Evolutionary conservation across 2,329 filamentous ascomycete genomes (phyloP).

Genomic region (Claviceps fusiformis): DNA sequence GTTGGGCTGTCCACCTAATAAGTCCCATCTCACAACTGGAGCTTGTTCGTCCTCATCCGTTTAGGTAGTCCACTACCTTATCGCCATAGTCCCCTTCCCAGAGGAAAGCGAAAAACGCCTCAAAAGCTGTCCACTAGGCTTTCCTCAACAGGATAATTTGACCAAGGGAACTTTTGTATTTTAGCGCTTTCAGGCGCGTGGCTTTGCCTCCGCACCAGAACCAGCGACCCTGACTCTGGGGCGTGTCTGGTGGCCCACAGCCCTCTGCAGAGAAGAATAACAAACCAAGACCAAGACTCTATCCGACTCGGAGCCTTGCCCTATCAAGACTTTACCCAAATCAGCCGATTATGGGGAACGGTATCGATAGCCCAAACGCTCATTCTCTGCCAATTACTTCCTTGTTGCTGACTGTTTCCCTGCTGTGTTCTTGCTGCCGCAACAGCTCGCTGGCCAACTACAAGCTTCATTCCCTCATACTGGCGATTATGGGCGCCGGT

Average conservation of each 20-base stretch:
- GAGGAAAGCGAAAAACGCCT: slow-evolving; percentile 5
- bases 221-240: background rate
- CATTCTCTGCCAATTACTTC: background rate
- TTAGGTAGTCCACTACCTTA: background rate
- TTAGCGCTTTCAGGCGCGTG: slow-evolving; percentile 19
- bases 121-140: slow-evolving; percentile 18
- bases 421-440: slow-evolving; percentile 8
- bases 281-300: background rate
- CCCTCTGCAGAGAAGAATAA: background rate
- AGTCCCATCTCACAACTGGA: background rate
- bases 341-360: slow-evolving; percentile 11
- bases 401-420: slow-evolving; percentile 6
- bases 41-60: background rate
- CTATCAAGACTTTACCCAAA: slow-evolving; percentile 11
- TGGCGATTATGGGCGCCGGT: slow-evolving; percentile 24
- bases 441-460: slow-evolving; percentile 1
- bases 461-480: slow-evolving; percentile 15
- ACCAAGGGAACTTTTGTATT: slow-evolving; percentile 28
- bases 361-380: slow-evolving; percentile 8
- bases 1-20: slow-evolving; percentile 39
- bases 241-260: background rate
- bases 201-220: slow-evolving; percentile 17
- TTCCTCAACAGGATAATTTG: slow-evolving; percentile 23
- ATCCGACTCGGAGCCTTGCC: slow-evolving; percentile 7
- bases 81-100: slow-evolving; percentile 10